Percentiles rank a stretch among this genome's conserved stretches.
These are phyloP conservation scores for Pontederia crassipes DNA, from an alignment of 176 grass and related monocot genomes.

Conservation along the genomic window DNA sequence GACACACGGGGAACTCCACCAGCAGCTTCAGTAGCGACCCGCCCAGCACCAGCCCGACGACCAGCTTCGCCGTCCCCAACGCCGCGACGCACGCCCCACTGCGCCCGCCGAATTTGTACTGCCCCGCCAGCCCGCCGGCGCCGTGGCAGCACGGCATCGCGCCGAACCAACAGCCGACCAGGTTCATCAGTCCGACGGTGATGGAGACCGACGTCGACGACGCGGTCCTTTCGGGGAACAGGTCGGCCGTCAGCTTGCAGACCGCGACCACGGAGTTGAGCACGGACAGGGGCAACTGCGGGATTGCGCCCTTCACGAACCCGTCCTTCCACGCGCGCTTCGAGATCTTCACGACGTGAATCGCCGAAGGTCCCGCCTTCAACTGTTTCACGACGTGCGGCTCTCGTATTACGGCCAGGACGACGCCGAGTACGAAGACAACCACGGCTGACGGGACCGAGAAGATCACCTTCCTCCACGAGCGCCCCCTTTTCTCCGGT, in stretches of 20 bases:
- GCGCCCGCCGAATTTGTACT: constrained; percentile 72
- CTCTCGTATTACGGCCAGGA: constrained; percentile 46
- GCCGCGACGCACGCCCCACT: constrained; percentile 58
- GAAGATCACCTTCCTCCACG: constrained; percentile 16
- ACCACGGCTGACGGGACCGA: constrained; percentile 52
- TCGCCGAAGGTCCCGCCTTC: constrained; percentile 35
- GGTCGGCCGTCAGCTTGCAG: constrained; percentile 69
- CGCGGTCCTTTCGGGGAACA: constrained; percentile 50
- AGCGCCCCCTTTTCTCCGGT: not conserved
- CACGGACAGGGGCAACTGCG: constrained; percentile 68
- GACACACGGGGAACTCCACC: constrained; percentile 44
- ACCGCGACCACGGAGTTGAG: constrained; percentile 90
- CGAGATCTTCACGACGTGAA: constrained; percentile 48
- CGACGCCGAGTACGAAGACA: constrained; percentile 61
- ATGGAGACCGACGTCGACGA: constrained; percentile 60
- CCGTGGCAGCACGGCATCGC: constrained; percentile 96
- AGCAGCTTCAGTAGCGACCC: constrained; percentile 58
- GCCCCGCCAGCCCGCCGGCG: constrained; percentile 69
- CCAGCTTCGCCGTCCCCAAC: constrained; percentile 58
- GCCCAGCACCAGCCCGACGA: constrained; percentile 47
- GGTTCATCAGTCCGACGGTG: constrained; percentile 80
- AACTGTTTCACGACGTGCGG: constrained; percentile 55
- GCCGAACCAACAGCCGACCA: constrained; percentile 88
- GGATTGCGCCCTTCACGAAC: constrained; percentile 63
- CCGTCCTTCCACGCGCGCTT: constrained; percentile 62